Conservation (phyloP, 208 protist species). For the Trypanosoma congolense region DNA sequence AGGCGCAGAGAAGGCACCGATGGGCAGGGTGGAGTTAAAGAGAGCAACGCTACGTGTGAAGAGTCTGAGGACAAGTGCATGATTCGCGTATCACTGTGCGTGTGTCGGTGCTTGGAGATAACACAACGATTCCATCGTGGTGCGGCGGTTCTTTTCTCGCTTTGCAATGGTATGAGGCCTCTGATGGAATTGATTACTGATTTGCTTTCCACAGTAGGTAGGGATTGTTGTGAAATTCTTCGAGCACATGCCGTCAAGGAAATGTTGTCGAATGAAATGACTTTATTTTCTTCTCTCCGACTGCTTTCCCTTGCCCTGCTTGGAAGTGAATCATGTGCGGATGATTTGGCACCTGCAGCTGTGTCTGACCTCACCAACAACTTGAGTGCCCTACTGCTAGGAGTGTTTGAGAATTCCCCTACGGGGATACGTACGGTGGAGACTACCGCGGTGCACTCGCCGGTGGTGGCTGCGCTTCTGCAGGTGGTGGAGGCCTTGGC, state of each 20-base stretch:
- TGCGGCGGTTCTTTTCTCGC: constrained; percentile 24
- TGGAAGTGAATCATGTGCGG: constrained; percentile 14
- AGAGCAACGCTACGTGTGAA: no score
- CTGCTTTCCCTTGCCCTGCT: constrained; percentile 17
- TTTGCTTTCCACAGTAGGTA: background rate
- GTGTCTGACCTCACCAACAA: background rate
- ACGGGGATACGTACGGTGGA: background rate
- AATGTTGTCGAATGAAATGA: constrained; percentile 5
- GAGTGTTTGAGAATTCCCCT: background rate
- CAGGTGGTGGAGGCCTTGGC: constrained; percentile 14
- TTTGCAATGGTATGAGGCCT: constrained; percentile 12
- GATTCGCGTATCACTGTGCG: background rate
- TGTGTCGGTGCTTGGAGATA: constrained; percentile 13
- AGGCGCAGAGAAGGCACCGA: background rate
- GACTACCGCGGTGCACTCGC: background rate
- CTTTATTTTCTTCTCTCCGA: constrained; percentile 12
- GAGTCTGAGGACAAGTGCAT: background rate
- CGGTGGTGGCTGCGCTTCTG: constrained; percentile 1
- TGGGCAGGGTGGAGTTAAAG: background rate
- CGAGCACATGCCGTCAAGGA: background rate
- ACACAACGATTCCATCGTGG: constrained; percentile 18
- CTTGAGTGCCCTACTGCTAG: background rate
- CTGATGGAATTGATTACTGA: constrained; percentile 13
- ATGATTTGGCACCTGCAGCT: constrained; percentile 3
- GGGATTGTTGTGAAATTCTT: background rate